These are phyloP conservation scores for Iris pallida DNA, from an alignment of 116 monocot genomes.

Conservation along the genomic window DNA sequence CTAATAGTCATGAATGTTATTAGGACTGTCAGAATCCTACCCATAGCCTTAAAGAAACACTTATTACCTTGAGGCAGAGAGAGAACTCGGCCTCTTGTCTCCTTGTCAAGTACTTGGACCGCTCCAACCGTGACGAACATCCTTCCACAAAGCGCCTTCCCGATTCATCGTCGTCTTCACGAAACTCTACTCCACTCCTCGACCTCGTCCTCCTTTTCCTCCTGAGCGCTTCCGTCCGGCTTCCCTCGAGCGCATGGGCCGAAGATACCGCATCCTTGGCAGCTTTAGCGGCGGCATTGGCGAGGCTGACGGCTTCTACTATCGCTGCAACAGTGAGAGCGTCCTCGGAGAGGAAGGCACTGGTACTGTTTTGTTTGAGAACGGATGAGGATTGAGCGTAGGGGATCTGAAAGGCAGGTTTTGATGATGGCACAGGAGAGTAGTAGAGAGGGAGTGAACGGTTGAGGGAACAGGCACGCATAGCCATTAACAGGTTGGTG, in stretches of 20 bases:
- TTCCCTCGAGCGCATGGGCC: slow-evolving; percentile 1
- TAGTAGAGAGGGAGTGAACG: slow-evolving; percentile 7
- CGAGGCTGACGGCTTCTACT: slow-evolving; percentile 21
- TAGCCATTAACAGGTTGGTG: background rate
- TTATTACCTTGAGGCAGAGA: slow-evolving; percentile 44
- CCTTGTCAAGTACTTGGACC: slow-evolving; percentile 35
- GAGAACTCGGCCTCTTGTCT: slow-evolving; percentile 50
- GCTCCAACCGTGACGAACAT: slow-evolving; percentile 17
- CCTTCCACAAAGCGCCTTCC: background rate
- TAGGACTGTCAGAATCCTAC: too few species aligned
- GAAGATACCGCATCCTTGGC: slow-evolving; percentile 20
- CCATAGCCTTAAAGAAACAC: too few species aligned
- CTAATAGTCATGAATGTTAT: too few species aligned
- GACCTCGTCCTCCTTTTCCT: slow-evolving; percentile 20
- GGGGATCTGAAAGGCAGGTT: slow-evolving; percentile 16
- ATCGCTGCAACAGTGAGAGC: slow-evolving; percentile 9
- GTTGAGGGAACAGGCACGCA: slow-evolving; percentile 30
- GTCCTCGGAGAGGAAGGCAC: background rate
- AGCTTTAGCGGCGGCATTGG: slow-evolving; percentile 19
- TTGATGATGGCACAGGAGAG: slow-evolving; percentile 3
- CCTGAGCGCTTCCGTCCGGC: background rate
- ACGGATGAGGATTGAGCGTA: background rate
- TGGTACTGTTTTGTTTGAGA: background rate
- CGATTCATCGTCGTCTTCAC: background rate
- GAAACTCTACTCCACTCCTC: slow-evolving; percentile 1